Percentiles rank a stretch among this genome's conserved stretches.
phyloP scores from a whole-genome alignment of 2,329 filamentous ascomycete species.

The Xylaria sp. region DNA sequence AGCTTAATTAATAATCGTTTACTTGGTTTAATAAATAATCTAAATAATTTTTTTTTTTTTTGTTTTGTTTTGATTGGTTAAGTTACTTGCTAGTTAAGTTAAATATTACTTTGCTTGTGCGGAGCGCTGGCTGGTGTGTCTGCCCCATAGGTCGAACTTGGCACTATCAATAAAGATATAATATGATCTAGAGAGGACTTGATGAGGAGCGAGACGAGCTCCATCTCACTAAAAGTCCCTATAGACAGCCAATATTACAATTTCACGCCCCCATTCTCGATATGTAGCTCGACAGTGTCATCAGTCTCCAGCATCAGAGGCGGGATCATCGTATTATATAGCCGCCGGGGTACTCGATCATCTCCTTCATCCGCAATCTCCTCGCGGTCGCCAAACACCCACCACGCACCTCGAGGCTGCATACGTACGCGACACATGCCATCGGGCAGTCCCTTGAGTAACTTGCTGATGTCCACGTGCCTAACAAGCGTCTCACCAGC shows the following conservation, averaged over 20 bases:
- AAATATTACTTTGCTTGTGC: too few relatives aligned
- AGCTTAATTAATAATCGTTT: too few relatives aligned
- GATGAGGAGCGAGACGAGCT: too few relatives aligned
- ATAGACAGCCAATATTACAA: background rate
- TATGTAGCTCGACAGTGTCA: conserved; percentile 23
- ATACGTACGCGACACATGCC: conserved; percentile 29
- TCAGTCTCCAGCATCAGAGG: conserved; percentile 25
- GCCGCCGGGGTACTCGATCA: conserved; percentile 20
- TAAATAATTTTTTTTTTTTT: too few relatives aligned
- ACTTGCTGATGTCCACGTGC: conserved; percentile 24
- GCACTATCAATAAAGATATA: too few relatives aligned
- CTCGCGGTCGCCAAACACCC: conserved; percentile 23
- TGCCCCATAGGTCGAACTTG: too few relatives aligned
- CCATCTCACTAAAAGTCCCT: background rate
- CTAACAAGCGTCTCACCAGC: conserved; percentile 23
- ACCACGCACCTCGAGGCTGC: conserved; percentile 30
- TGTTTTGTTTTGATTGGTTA: too few relatives aligned
- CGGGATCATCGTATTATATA: conserved; percentile 17
- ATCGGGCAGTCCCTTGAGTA: conserved; percentile 26
- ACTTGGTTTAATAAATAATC: too few relatives aligned
- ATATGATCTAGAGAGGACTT: too few relatives aligned
- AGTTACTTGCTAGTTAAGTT: too few relatives aligned
- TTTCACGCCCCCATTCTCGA: conserved; percentile 19
- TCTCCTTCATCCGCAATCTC: conserved; percentile 27
- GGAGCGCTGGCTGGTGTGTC: too few relatives aligned